Conservation (phyloP, 371 early-diverging fungal species). For the Thermomucor indicae-seudaticae region DNA sequence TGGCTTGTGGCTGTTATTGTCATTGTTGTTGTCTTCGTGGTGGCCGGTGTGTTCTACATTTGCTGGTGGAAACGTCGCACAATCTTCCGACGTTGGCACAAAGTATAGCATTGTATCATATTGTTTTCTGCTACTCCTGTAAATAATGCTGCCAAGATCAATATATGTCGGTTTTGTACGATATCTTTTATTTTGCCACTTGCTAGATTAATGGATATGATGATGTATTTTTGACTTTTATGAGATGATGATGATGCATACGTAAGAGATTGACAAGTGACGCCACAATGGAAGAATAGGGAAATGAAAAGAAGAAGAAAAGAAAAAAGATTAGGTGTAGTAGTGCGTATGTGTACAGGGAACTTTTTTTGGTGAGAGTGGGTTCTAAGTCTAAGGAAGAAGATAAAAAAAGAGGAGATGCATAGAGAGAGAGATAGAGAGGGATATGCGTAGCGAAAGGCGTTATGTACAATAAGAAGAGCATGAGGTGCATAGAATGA, state of each 20-base stretch:
- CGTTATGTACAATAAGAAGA: neutral
- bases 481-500: conserved; percentile 2
- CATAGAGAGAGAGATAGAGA: neutral
- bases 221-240: too few relatives aligned
- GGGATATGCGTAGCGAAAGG: neutral
- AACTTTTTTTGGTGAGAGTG: too few relatives aligned
- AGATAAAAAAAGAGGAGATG: neutral
- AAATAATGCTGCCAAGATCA: too few relatives aligned
- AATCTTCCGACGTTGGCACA: neutral
- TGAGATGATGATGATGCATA: too few relatives aligned
- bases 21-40: conserved; percentile 21
- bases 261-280: too few relatives aligned
- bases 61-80: conserved; percentile 10
- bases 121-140: too few relatives aligned
- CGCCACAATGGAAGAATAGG: too few relatives aligned
- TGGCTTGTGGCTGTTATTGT: conserved; percentile 53
- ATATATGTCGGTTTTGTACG: too few relatives aligned
- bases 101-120: too few relatives aligned
- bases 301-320: neutral
- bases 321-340: neutral
- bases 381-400: neutral
- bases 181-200: too few relatives aligned
- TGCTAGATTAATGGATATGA: too few relatives aligned
- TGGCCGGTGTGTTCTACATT: conserved; percentile 6
- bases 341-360: neutral